Percentiles rank a stretch among this genome's conserved stretches.
Conservation (phyloP, 2,329 filamentous ascomycete species). For the Cladosporium phlei region DNA sequence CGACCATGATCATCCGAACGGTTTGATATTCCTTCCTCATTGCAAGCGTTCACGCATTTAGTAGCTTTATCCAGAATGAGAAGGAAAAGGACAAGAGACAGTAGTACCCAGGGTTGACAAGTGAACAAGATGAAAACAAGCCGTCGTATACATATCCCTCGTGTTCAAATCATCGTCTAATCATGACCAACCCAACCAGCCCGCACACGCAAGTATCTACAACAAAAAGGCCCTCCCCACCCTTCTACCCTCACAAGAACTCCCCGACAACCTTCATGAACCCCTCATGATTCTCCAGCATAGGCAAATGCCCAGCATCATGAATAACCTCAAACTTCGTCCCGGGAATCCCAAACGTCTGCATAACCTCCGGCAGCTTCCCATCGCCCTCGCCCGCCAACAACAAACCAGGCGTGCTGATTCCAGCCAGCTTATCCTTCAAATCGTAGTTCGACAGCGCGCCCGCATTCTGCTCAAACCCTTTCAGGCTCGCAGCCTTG, state of each 20-base stretch:
- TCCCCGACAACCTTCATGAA: constrained; percentile 61
- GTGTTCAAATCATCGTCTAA: too few species aligned
- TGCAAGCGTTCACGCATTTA: too few species aligned
- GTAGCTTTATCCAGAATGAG: too few species aligned
- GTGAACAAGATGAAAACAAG: too few species aligned
- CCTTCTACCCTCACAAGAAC: constrained; percentile 49
- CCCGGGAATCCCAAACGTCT: constrained; percentile 52
- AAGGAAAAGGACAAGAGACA: too few species aligned
- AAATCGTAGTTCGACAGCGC: constrained; percentile 71
- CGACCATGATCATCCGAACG: too few species aligned
- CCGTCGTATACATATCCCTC: too few species aligned
- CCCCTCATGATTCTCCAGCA: constrained; percentile 67
- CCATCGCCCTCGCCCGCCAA: constrained; percentile 71
- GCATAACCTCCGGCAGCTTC: constrained; percentile 74
- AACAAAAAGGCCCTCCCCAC: too few species aligned
- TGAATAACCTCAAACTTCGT: constrained; percentile 62
- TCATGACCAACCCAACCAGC: too few species aligned
- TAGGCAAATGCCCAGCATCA: constrained; percentile 73
- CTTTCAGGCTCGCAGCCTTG: constrained; percentile 61
- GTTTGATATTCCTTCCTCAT: too few species aligned
- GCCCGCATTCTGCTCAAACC: constrained; percentile 63
- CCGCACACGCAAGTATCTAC: too few species aligned
- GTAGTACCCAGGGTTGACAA: too few species aligned
- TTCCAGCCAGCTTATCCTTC: constrained; percentile 50
- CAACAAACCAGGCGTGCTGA: constrained; percentile 59